Evolutionary conservation across 169 alveolate genomes (phyloP), one percentile per base, ranked within the genome.

Genomic region (Theileria orientalis): DNA sequence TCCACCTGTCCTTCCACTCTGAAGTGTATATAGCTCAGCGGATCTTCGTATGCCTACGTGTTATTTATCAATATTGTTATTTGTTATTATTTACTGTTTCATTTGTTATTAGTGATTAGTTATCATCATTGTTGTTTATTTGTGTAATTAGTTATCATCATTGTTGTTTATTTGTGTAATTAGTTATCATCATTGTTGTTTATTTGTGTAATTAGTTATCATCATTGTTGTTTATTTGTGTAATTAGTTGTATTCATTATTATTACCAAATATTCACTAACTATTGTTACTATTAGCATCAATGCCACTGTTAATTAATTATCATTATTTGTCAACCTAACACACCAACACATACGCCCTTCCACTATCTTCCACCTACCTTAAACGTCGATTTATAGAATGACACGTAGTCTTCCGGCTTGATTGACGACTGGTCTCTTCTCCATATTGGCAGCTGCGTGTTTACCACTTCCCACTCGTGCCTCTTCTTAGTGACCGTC

Each of bases 1-100:
- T 96, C 99, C n/a, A 97, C 96, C 90, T 98, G 99, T 35, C 99
- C 99, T 90, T 98, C 99, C 27, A 98, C 99, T 60, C 94, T 93
- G 92, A 98, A 97, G 86, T 98, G 99, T 9, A 96, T 95, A 92
- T 96, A 95, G 40, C 98, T 93, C 59, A 98, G 86, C 7, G 99
- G 99, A 68, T 95, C 99, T 76, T 94, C 97, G 73, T 95, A 94
- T 62, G 97, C 99, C 86, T 68, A 68, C 27, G 1, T 94, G 93
- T 59, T 41, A 59, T 37, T 5, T 37, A 13, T 37, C 35, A 25
- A 19, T 21, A 16, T 5, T 5, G 19, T 16, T 33, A 59, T 59
- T 30, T 5, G 25, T 59, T 9, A 9, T 37, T 37, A 59, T 2
- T 59, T 41, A 59, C 14, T n/a, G 44, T 37, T 37, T 7, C 9